A percentile compares a stretch with the other conserved stretches of the same genome.
phyloP scores from a whole-genome alignment of 148 eudicot species.

The Persicaria maculosa region DNA sequence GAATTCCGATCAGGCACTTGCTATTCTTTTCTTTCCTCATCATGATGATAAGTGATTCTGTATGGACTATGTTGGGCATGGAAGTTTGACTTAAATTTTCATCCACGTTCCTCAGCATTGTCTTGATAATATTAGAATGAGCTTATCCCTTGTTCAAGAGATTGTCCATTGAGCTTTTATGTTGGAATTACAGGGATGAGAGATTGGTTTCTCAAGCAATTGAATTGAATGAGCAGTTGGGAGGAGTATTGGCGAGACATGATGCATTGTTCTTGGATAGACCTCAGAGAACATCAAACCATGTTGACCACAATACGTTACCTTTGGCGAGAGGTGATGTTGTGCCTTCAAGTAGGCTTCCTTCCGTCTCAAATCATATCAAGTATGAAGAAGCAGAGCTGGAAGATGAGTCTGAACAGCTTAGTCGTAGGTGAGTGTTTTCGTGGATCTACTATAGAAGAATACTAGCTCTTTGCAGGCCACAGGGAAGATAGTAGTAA shows the following conservation, averaged over 20 bases:
- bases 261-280: constrained; percentile 44
- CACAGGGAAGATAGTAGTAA: not conserved
- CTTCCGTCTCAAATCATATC: constrained; percentile 32
- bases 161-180: not conserved
- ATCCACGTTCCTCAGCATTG: not conserved
- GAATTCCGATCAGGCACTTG: not conserved
- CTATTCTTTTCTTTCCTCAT: not conserved
- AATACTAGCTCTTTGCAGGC: not conserved
- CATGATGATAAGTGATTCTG: not conserved
- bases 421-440: constrained; percentile 53
- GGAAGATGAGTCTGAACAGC: constrained; percentile 84
- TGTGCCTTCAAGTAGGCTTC: constrained; percentile 17
- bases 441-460: not conserved
- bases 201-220: constrained; percentile 65
- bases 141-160: not conserved
- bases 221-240: constrained; percentile 82
- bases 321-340: constrained; percentile 37
- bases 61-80: too few species aligned
- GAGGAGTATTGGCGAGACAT: constrained; percentile 59
- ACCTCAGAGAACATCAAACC: constrained; percentile 19
- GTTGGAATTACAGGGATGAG: constrained; percentile 49
- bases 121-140: not conserved
- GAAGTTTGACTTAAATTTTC: not conserved
- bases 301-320: constrained; percentile 20
- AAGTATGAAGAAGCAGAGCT: constrained; percentile 37